phyloP scores from a whole-genome alignment of 768 basidiomycete genomes.

The Tulasnella sp. region DNA sequence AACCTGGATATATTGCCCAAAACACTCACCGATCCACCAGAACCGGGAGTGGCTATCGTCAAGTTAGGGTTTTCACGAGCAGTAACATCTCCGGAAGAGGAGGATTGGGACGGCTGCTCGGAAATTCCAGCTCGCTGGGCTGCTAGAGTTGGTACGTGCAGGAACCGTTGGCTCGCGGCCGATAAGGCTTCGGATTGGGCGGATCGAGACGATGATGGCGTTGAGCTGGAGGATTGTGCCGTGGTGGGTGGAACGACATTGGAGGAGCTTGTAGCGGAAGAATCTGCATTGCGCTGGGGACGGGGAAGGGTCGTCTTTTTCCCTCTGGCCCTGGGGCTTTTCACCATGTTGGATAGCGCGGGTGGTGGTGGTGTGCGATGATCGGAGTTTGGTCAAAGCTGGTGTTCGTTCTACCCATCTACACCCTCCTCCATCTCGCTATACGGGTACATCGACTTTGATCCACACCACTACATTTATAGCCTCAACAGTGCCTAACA shows the following conservation, averaged over 20 bases:
- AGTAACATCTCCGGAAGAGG: background rate
- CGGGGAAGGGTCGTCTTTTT: background rate
- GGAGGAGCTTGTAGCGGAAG: background rate
- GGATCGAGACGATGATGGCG: background rate
- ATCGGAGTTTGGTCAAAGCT: no score
- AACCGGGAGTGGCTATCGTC: conserved; percentile 1
- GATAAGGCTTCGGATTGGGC: background rate
- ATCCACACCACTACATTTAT: background rate
- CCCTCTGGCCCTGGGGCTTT: conserved; percentile 5
- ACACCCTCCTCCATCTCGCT: no score
- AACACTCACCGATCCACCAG: conserved; percentile 3
- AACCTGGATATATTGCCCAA: background rate
- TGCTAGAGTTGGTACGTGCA: background rate
- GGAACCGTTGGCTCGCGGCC: background rate
- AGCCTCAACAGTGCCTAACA: background rate
- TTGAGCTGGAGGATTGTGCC: background rate
- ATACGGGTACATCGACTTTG: background rate
- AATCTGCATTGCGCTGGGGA: background rate
- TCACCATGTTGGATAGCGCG: conserved; percentile 1
- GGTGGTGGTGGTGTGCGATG: no score
- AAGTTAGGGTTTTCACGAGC: conserved; percentile 2
- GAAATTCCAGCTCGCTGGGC: background rate
- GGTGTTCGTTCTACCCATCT: no score
- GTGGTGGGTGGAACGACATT: background rate
- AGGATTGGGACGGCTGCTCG: background rate